These are phyloP conservation scores for Nyctanthes arbortristis DNA, from an alignment of 257 asterid species.

Conservation along the genomic window DNA sequence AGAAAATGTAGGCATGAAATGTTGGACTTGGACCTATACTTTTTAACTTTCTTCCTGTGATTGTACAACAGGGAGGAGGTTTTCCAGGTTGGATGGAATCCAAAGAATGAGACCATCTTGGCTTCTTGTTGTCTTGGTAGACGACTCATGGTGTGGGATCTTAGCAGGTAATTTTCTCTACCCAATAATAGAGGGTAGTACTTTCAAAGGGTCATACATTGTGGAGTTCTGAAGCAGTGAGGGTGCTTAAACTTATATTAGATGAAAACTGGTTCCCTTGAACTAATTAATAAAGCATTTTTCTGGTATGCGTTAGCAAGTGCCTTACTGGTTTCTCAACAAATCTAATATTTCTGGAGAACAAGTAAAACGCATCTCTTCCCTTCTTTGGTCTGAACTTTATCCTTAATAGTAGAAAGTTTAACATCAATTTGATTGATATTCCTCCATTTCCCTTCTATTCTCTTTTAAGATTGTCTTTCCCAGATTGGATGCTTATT, in stretches of 20 bases:
- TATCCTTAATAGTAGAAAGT: background rate
- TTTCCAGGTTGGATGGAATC: constrained; percentile 98
- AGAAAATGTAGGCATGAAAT: background rate
- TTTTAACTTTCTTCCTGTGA: constrained; percentile 12
- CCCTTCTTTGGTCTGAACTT: background rate
- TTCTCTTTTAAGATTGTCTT: background rate
- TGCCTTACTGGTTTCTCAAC: background rate
- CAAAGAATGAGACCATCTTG: constrained; percentile 84
- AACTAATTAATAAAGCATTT: background rate
- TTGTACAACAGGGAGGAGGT: constrained; percentile 77
- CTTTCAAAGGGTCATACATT: background rate
- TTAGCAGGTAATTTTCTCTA: constrained; percentile 67
- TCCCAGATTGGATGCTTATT: background rate
- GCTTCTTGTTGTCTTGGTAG: constrained; percentile 97
- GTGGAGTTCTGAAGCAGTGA: background rate
- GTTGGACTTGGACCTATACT: background rate
- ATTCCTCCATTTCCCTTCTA: background rate
- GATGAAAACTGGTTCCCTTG: background rate
- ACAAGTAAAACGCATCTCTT: background rate
- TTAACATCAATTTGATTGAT: background rate
- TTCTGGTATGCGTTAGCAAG: background rate
- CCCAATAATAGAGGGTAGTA: background rate
- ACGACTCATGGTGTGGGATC: constrained; percentile 97
- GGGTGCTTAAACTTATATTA: background rate
- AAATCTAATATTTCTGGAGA: background rate